Base-by-base conservation (phyloP, 192 early-diverging fungal genomes). In the Spizellomyces punctatus region DNA sequence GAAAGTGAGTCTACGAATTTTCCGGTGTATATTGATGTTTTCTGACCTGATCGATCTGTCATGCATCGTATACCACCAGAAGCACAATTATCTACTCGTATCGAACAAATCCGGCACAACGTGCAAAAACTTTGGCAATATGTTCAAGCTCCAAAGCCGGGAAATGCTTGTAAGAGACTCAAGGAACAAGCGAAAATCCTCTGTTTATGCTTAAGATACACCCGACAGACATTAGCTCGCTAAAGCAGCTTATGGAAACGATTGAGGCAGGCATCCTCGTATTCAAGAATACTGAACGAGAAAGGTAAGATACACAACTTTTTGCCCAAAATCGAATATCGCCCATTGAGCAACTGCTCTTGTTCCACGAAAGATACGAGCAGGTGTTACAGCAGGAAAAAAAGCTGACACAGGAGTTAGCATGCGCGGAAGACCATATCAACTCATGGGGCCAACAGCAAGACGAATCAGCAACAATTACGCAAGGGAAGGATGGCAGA, bases 211-310 rank as follows among this genome's bases (percentile, higher is more conserved):
- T 58, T 46, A 55, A 21, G 7, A 44, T 10, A 19, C 27, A 44
- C 10, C 8, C 12, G 10, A 36, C 22, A 69, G 67, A 69, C 44
- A 58, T 69, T 5, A n/a, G 8, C 8, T 8, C 6, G 54, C 9
- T 69, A 0, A 61, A 69, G 27, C 10, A 14, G 9, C 36, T 46
- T n/a, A 69, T 69, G 67, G 50, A 55, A 14, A 14, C 50, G 10
- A 69, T 69, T 58, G 67, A 69, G 67, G 27, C 36, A 8, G 22
- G 58, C 14, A 8, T 69, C 14, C 17, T 69, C 55, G 27, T 58
- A 22, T 36, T 45, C 54, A 69, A 45, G 41, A 58, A 21, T 6
- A 14, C 52, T 43, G 17, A 19, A 17, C 16, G 41, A n/a, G 44
- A 55, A 22, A 45, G 8, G 67, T 69, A 42, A 12, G 60, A 16